A percentile compares a stretch with the other conserved stretches of the same genome.
Evolutionary conservation across 495 filamentous ascomycete species (phyloP).

Genomic region (Glarea lozoyensis): DNA sequence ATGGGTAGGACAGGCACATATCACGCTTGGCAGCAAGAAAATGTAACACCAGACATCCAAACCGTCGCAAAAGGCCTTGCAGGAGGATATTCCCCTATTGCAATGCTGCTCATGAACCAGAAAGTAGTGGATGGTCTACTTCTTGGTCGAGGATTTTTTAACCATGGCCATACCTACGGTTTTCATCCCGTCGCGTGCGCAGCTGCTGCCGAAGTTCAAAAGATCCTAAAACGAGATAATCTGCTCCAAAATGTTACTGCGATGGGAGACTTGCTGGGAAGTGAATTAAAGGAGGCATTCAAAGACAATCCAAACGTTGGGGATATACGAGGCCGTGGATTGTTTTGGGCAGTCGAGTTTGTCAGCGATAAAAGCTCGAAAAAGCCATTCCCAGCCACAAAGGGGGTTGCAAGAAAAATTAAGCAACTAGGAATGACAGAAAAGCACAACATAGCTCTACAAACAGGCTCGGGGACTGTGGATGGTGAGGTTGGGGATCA

Average conservation of each 20-base stretch:
- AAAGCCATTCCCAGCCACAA: slow-evolving; percentile 29
- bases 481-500: slow-evolving; percentile 64
- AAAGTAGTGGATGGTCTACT: slow-evolving; percentile 42
- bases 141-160: slow-evolving; percentile 41
- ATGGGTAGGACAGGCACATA: slow-evolving; percentile 62
- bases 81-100: slow-evolving; percentile 48
- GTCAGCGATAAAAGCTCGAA: slow-evolving; percentile 36
- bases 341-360: slow-evolving; percentile 52
- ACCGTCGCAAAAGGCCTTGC: slow-evolving; percentile 59
- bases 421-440: slow-evolving; percentile 39
- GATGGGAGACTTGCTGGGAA: slow-evolving; percentile 40
- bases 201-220: slow-evolving; percentile 47
- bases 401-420: slow-evolving; percentile 34
- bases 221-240: slow-evolving; percentile 42
- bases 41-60: slow-evolving; percentile 51
- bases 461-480: slow-evolving; percentile 55
- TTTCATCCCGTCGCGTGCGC: slow-evolving; percentile 49
- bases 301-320: slow-evolving; percentile 43
- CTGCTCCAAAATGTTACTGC: slow-evolving; percentile 41
- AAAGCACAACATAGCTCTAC: slow-evolving; percentile 52
- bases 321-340: slow-evolving; percentile 49
- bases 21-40: slow-evolving; percentile 58
- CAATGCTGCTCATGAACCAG: slow-evolving; percentile 43
- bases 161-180: slow-evolving; percentile 51
- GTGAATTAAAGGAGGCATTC: slow-evolving; percentile 32